Conservation (phyloP, 106 monocot genomes). For the Platanthera zijinensis region DNA sequence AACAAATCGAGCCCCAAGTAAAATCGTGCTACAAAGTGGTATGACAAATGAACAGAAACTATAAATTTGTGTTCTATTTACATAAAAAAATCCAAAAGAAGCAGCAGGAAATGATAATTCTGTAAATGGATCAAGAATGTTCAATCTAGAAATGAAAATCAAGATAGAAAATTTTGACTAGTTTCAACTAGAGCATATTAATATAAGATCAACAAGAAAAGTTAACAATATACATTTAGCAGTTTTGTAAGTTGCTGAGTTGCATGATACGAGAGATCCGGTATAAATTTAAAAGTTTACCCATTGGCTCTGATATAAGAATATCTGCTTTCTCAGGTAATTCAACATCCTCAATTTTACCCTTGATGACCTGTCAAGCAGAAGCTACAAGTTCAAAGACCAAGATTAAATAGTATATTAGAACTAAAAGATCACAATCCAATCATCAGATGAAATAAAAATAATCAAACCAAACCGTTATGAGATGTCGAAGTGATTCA, state of each 20-base stretch:
- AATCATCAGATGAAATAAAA: neutral
- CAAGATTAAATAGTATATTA: neutral
- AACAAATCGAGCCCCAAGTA: neutral
- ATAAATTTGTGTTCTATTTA: neutral
- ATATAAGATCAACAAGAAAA: neutral
- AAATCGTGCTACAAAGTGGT: neutral
- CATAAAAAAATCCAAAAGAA: neutral
- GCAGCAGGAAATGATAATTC: neutral
- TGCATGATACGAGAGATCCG: neutral
- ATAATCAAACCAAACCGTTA: constrained; percentile 50
- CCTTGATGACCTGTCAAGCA: constrained; percentile 72
- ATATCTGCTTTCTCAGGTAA: constrained; percentile 98
- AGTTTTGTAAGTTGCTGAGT: neutral
- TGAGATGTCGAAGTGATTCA: constrained; percentile 69
- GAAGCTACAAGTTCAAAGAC: neutral
- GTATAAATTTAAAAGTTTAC: constrained; percentile 29
- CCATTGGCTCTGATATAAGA: constrained; percentile 99
- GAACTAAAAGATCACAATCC: neutral
- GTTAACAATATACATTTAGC: neutral
- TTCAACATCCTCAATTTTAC: constrained; percentile 90
- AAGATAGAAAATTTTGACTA: neutral
- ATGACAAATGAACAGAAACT: neutral
- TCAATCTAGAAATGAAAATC: neutral
- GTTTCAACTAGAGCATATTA: neutral
- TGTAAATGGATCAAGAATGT: neutral